Evolutionary conservation across 1,284 basidiomycete genomes (phyloP).

Genomic region (Leucoagaricus sp.): DNA sequence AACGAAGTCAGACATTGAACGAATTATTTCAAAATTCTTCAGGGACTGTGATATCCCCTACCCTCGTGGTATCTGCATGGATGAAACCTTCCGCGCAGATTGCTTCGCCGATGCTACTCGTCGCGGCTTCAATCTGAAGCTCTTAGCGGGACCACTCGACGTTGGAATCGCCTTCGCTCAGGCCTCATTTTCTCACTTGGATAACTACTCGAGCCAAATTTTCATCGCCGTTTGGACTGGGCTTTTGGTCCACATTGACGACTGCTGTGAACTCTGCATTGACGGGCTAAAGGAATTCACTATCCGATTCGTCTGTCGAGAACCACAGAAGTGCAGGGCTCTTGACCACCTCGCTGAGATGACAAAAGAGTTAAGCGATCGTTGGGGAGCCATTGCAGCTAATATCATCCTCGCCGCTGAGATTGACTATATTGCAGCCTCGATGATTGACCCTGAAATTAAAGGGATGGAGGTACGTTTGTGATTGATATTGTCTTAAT

Average conservation of each 20-base stretch:
- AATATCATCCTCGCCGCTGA: conserved; percentile 31
- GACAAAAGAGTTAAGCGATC: conserved; percentile 20
- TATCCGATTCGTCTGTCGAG: conserved; percentile 21
- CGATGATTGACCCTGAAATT: conserved; percentile 32
- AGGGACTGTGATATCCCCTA: neutral
- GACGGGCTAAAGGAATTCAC: conserved; percentile 26
- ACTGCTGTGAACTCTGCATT: conserved; percentile 22
- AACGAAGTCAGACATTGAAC: too few species aligned
- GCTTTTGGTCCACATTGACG: conserved; percentile 29
- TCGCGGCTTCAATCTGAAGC: neutral
- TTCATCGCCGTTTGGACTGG: conserved; percentile 35
- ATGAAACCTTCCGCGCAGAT: neutral
- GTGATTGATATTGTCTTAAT: neutral
- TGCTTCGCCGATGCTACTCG: neutral
- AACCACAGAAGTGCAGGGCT: conserved; percentile 24
- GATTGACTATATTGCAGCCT: conserved; percentile 26
- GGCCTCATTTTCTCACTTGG: conserved; percentile 17
- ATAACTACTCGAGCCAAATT: conserved; percentile 11
- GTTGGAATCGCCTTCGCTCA: conserved; percentile 21
- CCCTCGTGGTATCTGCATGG: neutral
- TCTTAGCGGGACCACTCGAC: conserved; percentile 1
- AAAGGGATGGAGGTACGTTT: conserved; percentile 20
- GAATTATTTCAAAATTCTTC: neutral
- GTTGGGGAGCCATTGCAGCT: conserved; percentile 23
- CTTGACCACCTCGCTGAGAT: conserved; percentile 31